Evolutionary conservation across 2,329 filamentous ascomycete genomes (phyloP).

Genomic region (Cladosporium halotolerans): DNA sequence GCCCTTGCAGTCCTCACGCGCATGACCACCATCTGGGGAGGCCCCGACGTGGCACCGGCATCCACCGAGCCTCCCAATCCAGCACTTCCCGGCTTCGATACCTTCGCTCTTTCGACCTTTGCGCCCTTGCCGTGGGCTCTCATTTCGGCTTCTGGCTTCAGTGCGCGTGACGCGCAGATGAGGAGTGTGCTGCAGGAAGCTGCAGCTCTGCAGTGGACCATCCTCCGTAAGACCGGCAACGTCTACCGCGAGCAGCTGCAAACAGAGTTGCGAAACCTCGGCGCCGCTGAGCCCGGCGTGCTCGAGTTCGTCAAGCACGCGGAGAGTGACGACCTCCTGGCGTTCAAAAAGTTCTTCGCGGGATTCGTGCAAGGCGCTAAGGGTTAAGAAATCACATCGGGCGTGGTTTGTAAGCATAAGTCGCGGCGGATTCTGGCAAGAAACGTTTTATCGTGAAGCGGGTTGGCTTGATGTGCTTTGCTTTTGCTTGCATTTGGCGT

Average conservation of each 20-base stretch:
- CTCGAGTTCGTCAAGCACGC: slow-evolving; percentile 58
- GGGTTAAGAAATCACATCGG: neutral
- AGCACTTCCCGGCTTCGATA: slow-evolving; percentile 76
- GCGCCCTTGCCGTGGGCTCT: slow-evolving; percentile 88
- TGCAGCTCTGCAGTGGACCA: slow-evolving; percentile 76
- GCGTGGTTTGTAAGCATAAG: neutral
- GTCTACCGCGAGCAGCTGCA: slow-evolving; percentile 67
- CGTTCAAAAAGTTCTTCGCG: slow-evolving; percentile 42
- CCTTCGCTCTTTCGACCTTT: slow-evolving; percentile 83
- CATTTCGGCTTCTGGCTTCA: slow-evolving; percentile 70
- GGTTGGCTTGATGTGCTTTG: neutral
- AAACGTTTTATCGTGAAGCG: neutral
- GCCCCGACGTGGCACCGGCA: slow-evolving; percentile 60
- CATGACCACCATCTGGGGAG: slow-evolving; percentile 87
- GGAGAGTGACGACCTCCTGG: slow-evolving; percentile 33
- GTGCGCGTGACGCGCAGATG: slow-evolving; percentile 78
- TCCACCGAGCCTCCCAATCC: slow-evolving; percentile 47
- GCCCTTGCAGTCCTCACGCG: slow-evolving; percentile 75
- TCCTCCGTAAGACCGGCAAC: slow-evolving; percentile 83
- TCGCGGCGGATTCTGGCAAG: neutral
- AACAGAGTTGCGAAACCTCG: slow-evolving; percentile 58
- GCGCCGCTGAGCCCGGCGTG: slow-evolving; percentile 58
- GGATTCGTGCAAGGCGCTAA: slow-evolving; percentile 31
- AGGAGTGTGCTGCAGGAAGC: slow-evolving; percentile 85
- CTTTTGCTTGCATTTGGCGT: slow-evolving; percentile 5